Percentiles rank a stretch among this genome's conserved stretches.
These are phyloP conservation scores for Elongisporangium senticosum DNA, from an alignment of 352 stramenopile genomes.

Conservation along the genomic window DNA sequence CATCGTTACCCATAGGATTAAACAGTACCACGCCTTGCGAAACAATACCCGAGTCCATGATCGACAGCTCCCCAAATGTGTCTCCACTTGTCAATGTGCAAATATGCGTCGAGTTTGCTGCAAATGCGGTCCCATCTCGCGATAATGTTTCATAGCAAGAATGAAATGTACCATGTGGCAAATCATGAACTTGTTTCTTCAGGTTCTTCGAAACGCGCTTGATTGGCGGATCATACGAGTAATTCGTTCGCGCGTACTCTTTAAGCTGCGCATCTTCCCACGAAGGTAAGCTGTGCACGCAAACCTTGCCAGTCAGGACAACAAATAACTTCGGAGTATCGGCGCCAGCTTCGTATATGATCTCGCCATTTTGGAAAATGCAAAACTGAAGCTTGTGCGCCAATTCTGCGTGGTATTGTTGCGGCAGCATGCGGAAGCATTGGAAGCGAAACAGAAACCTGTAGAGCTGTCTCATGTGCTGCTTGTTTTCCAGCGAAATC, in stretches of 20 bases:
- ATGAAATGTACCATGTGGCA: not conserved
- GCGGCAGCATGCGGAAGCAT: constrained; percentile 32
- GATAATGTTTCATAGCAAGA: not conserved
- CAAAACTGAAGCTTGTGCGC: constrained; percentile 23
- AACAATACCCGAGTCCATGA: constrained; percentile 5
- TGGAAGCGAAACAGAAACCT: constrained; percentile 33
- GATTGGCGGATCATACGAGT: constrained; percentile 3
- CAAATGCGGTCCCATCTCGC: not conserved
- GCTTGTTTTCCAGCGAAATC: not conserved
- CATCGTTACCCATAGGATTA: constrained; percentile 13
- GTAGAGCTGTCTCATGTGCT: not conserved
- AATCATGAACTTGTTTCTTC: constrained; percentile 2
- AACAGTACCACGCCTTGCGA: constrained; percentile 26
- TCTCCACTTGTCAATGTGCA: constrained; percentile 29
- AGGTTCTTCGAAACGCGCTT: not conserved
- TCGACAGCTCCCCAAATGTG: constrained; percentile 26
- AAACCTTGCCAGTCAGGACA: constrained; percentile 32
- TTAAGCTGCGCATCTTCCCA: constrained; percentile 13
- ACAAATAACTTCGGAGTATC: constrained; percentile 23
- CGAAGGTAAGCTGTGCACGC: constrained; percentile 18
- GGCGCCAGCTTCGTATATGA: constrained; percentile 14
- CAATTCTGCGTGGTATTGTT: constrained; percentile 18
- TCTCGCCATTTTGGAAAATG: constrained; percentile 22
- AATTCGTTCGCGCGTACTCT: constrained; percentile 1
- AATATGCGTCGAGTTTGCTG: constrained; percentile 13